Conservation (phyloP, 371 early-diverging fungal species). For the Syncephalastrum racemosum region DNA sequence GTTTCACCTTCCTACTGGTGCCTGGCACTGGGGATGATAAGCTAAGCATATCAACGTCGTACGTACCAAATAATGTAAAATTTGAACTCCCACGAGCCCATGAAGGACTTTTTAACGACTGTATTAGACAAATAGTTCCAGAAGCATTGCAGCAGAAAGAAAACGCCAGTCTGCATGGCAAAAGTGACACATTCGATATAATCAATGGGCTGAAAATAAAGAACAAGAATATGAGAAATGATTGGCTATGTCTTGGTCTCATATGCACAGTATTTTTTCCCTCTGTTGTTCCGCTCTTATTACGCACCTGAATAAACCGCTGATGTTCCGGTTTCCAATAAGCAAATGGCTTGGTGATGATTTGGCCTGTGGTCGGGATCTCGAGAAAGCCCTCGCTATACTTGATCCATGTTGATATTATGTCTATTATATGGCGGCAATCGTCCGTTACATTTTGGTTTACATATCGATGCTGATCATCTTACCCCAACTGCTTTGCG, state of each 20-base stretch:
- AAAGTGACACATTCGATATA: constrained; percentile 32
- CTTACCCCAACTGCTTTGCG: constrained; percentile 46
- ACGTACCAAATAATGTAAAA: constrained; percentile 37
- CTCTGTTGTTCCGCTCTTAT: not conserved
- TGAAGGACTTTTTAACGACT: constrained; percentile 30
- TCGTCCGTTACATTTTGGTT: not conserved
- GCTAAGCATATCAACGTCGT: too few relatives aligned
- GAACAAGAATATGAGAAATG: not conserved
- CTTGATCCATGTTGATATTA: constrained; percentile 43
- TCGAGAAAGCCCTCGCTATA: constrained; percentile 42
- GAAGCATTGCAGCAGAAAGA: constrained; percentile 35
- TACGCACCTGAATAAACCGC: constrained; percentile 11
- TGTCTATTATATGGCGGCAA: constrained; percentile 17
- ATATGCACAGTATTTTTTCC: not conserved
- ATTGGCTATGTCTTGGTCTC: not conserved
- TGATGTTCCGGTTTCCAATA: constrained; percentile 38
- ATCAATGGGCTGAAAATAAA: constrained; percentile 20
- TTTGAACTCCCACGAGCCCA: constrained; percentile 37
- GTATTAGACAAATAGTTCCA: constrained; percentile 34
- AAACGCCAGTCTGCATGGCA: constrained; percentile 25
- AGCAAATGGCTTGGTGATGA: constrained; percentile 37
- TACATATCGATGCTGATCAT: not conserved
- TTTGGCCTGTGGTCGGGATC: constrained; percentile 12
- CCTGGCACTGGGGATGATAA: not conserved
- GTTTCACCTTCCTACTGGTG: not conserved